Evolutionary conservation across 805 yeast genomes (phyloP).

Genomic region (Jamesozyma rosinii): DNA sequence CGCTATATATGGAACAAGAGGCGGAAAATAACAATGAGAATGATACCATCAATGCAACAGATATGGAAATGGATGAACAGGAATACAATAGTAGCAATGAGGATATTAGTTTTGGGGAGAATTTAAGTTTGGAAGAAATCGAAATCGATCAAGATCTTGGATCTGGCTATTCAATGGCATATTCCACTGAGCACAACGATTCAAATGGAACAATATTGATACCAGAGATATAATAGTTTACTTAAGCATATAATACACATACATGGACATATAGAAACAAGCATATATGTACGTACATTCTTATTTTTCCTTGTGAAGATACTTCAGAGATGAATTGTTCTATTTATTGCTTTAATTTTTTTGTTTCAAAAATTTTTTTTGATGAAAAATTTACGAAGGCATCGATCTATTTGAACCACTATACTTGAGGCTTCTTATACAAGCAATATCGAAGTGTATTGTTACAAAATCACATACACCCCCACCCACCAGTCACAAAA

Average conservation of each 20-base stretch:
- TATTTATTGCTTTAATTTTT: too few relatives aligned
- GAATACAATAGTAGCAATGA: not conserved
- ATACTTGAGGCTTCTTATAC: too few relatives aligned
- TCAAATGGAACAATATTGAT: slow-evolving; percentile 23
- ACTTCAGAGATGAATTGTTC: too few relatives aligned
- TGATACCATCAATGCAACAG: not conserved
- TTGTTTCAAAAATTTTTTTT: too few relatives aligned
- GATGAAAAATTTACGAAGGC: not conserved
- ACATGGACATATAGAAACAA: too few relatives aligned
- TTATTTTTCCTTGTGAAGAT: too few relatives aligned
- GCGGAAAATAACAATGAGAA: slow-evolving; percentile 24
- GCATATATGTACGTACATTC: too few relatives aligned
- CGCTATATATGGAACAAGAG: slow-evolving; percentile 62
- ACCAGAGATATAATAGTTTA: slow-evolving; percentile 12
- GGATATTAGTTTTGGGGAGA: not conserved
- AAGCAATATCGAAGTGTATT: too few relatives aligned
- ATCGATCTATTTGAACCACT: not conserved
- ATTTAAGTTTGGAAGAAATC: not conserved
- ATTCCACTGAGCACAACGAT: slow-evolving; percentile 11
- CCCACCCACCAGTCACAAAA: too few relatives aligned
- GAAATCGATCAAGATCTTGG: not conserved
- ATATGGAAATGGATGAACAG: slow-evolving; percentile 1
- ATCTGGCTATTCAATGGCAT: not conserved
- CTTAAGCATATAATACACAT: not conserved
- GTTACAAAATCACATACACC: too few relatives aligned